phyloP scores from a whole-genome alignment of 1,139 yeast species.

The Lodderomyces beijingensis region DNA sequence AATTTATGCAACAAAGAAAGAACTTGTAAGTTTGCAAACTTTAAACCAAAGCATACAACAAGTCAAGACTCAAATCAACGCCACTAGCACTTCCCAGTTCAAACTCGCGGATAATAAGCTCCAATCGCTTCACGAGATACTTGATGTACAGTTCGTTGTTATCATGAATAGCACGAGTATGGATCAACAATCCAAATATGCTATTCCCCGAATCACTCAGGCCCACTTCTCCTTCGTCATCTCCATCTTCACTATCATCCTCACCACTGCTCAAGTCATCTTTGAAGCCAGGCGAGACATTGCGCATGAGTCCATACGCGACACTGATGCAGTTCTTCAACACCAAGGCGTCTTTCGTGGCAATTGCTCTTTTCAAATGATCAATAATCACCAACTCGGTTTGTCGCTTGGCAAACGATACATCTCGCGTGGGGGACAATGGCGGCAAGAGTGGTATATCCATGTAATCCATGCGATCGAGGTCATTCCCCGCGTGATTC shows the following conservation, averaged over 20 bases:
- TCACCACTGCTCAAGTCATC: background rate
- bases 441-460: slow-evolving; percentile 26
- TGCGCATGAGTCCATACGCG: slow-evolving; percentile 8
- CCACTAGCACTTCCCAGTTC: too few species aligned
- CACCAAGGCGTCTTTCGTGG: slow-evolving; percentile 5
- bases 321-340: slow-evolving; percentile 12
- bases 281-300: background rate
- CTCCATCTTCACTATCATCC: background rate
- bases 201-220: background rate
- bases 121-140: background rate
- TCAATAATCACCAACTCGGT: slow-evolving; percentile 27
- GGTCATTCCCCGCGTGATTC: too few species aligned
- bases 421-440: slow-evolving; percentile 28
- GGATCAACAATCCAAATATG: background rate
- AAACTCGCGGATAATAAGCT: background rate
- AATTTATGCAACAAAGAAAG: too few species aligned
- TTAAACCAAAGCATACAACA: too few species aligned
- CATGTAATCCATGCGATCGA: slow-evolving; percentile 10
- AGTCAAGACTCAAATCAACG: too few species aligned
- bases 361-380: slow-evolving; percentile 13
- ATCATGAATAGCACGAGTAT: background rate
- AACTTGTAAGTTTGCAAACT: too few species aligned
- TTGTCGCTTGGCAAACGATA: slow-evolving; percentile 25
- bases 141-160: background rate
- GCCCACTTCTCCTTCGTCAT: slow-evolving; percentile 1